phyloP scores from a whole-genome alignment of 148 eudicot genomes.

The Polygonum maritimum region DNA sequence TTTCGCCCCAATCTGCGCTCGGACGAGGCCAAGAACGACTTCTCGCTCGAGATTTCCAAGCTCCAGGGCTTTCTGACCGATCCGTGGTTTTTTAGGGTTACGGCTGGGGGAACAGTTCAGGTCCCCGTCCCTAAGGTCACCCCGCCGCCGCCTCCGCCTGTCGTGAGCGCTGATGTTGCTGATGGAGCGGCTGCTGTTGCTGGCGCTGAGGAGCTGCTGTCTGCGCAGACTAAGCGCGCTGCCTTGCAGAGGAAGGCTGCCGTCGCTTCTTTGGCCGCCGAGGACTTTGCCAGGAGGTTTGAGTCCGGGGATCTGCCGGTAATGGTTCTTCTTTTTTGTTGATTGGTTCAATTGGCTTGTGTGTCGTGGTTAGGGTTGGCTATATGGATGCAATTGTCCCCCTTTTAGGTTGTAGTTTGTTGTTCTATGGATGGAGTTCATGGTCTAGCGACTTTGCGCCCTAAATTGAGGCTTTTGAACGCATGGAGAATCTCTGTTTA shows the following conservation, averaged over 20 bases:
- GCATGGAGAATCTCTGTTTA: neutral
- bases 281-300: slow-evolving; percentile 67
- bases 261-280: slow-evolving; percentile 60
- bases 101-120: slow-evolving; percentile 42
- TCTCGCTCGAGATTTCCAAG: slow-evolving; percentile 28
- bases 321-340: neutral
- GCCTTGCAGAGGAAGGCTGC: slow-evolving; percentile 81
- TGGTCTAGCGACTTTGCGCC: neutral
- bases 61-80: slow-evolving; percentile 41
- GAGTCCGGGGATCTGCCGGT: slow-evolving; percentile 61
- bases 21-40: slow-evolving; percentile 20
- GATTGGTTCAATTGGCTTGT: neutral
- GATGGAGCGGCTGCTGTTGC: slow-evolving; percentile 16
- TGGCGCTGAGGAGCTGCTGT: slow-evolving; percentile 35
- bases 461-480: neutral
- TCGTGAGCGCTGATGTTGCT: slow-evolving; percentile 2
- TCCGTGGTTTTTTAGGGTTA: slow-evolving; percentile 57
- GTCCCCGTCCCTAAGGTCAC: slow-evolving; percentile 62
- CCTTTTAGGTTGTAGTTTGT: neutral
- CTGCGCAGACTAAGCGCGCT: slow-evolving; percentile 73
- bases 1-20: slow-evolving; percentile 35
- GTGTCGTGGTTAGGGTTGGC: neutral
- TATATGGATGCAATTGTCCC: neutral
- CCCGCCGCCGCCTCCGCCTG: slow-evolving; percentile 34
- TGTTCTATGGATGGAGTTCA: neutral